These are phyloP conservation scores for Penicillium silybi DNA, from an alignment of 495 filamentous ascomycete species.

Conservation along the genomic window DNA sequence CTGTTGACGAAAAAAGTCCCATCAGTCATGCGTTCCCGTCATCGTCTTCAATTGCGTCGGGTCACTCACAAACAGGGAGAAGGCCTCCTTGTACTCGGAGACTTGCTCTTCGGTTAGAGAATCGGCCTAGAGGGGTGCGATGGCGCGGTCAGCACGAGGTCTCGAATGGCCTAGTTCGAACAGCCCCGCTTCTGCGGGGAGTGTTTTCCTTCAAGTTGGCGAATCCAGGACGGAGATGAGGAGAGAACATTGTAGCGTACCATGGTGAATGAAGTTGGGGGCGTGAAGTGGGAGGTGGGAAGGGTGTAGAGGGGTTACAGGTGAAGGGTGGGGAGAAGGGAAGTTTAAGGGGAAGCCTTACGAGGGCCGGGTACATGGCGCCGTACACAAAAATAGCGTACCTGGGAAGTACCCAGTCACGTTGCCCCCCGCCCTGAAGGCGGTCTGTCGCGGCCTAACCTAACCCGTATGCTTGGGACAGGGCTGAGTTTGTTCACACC, in stretches of 20 bases:
- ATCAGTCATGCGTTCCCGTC: slow-evolving; percentile 4
- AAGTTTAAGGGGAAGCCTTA: slow-evolving; percentile 26
- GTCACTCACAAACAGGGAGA: slow-evolving; percentile 95
- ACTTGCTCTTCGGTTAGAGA: slow-evolving; percentile 98
- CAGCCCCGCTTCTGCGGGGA: slow-evolving; percentile 43
- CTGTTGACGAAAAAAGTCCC: slow-evolving; percentile 44
- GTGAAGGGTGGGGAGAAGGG: slow-evolving; percentile 13
- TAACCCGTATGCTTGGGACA: neutral
- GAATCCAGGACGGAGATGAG: neutral
- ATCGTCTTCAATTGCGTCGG: slow-evolving; percentile 15
- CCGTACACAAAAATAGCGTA: slow-evolving; percentile 16
- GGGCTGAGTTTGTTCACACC: neutral
- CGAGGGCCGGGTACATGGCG: slow-evolving; percentile 10
- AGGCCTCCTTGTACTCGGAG: slow-evolving; percentile 99
- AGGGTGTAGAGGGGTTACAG: slow-evolving; percentile 2
- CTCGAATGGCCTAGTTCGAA: slow-evolving; percentile 10
- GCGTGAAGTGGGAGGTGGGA: slow-evolving; percentile 2
- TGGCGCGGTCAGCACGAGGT: slow-evolving; percentile 26
- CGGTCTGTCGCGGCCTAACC: neutral
- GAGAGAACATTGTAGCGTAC: neutral
- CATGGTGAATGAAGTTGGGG: slow-evolving; percentile 21
- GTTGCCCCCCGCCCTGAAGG: neutral
- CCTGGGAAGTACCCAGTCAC: neutral
- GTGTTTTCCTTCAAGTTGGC: slow-evolving; percentile 4
- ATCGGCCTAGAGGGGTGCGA: slow-evolving; percentile 60